These are phyloP conservation scores for Madurella fahalii DNA, from an alignment of 2,329 filamentous ascomycete species.

Conservation along the genomic window DNA sequence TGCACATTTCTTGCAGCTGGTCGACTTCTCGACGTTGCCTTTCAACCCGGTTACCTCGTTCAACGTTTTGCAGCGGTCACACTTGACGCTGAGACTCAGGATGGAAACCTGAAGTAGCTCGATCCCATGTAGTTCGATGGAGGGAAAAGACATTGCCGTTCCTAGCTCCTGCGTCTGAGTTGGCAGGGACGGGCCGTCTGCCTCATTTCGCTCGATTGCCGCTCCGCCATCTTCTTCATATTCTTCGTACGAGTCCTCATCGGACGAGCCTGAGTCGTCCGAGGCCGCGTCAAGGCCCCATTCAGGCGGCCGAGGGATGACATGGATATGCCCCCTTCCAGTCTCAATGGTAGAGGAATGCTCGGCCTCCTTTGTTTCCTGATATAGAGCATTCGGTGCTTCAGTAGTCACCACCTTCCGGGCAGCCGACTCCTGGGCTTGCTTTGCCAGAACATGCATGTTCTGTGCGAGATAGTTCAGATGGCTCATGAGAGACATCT, in stretches of 20 bases:
- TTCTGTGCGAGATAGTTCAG: conserved; percentile 72
- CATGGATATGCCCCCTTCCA: conserved; percentile 61
- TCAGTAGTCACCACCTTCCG: conserved; percentile 19
- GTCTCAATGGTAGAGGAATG: conserved; percentile 30
- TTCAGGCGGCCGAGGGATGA: conserved; percentile 73
- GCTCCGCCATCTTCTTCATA: conserved; percentile 43
- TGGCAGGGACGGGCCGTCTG: conserved; percentile 26
- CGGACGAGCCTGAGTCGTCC: conserved; percentile 41
- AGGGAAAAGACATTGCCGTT: conserved; percentile 75
- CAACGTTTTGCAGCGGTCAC: conserved; percentile 70
- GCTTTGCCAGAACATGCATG: conserved; percentile 62
- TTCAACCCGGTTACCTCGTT: conserved; percentile 66
- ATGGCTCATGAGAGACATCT: conserved; percentile 66
- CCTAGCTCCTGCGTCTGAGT: conserved; percentile 56
- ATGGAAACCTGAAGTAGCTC: conserved; percentile 68
- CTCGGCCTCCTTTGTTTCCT: conserved; percentile 24
- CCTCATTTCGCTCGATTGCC: conserved; percentile 26
- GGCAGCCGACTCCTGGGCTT: conserved; percentile 34
- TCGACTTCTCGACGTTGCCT: conserved; percentile 43
- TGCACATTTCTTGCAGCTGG: conserved; percentile 58
- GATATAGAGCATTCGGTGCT: conserved; percentile 19
- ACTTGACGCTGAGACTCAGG: conserved; percentile 69
- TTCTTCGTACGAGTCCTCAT: conserved; percentile 45
- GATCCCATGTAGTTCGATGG: conserved; percentile 70
- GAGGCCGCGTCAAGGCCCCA: conserved; percentile 54